Percentiles rank a stretch among this genome's conserved stretches.
Evolutionary conservation across 1,139 yeast genomes (phyloP).

Genomic region (Zhuliangozyma blackwelliae): DNA sequence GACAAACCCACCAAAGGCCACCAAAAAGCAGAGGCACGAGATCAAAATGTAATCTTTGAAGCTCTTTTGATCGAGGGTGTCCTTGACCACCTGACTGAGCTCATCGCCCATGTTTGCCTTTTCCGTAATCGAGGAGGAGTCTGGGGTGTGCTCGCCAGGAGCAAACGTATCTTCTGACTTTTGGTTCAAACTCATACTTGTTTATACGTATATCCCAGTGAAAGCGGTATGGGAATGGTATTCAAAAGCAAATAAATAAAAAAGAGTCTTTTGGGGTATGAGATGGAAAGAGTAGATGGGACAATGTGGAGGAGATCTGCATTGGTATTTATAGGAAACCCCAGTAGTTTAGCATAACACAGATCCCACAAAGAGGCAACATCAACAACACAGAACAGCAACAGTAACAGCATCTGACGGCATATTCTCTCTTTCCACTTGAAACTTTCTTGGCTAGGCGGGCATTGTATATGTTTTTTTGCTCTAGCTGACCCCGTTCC

Average conservation of each 20-base stretch:
- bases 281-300: too few species aligned
- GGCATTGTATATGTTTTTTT: too few species aligned
- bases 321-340: too few species aligned
- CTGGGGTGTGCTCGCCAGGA: constrained; percentile 9
- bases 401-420: constrained; percentile 8
- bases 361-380: too few species aligned
- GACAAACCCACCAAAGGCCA: constrained; percentile 61
- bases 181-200: too few species aligned
- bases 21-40: constrained; percentile 34
- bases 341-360: too few species aligned
- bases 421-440: constrained; percentile 6
- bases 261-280: too few species aligned
- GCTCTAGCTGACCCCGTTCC: too few species aligned
- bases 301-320: too few species aligned
- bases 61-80: constrained; percentile 15
- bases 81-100: constrained; percentile 9
- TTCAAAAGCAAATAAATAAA: too few species aligned
- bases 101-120: constrained; percentile 5
- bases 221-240: too few species aligned
- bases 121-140: constrained; percentile 8
- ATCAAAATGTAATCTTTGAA: constrained; percentile 27
- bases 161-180: neutral
- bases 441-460: constrained; percentile 1
- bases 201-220: too few species aligned
- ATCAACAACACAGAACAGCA: constrained; percentile 4